phyloP scores from a whole-genome alignment of 148 eudicot genomes.

The Pharnaceum exiguum region DNA sequence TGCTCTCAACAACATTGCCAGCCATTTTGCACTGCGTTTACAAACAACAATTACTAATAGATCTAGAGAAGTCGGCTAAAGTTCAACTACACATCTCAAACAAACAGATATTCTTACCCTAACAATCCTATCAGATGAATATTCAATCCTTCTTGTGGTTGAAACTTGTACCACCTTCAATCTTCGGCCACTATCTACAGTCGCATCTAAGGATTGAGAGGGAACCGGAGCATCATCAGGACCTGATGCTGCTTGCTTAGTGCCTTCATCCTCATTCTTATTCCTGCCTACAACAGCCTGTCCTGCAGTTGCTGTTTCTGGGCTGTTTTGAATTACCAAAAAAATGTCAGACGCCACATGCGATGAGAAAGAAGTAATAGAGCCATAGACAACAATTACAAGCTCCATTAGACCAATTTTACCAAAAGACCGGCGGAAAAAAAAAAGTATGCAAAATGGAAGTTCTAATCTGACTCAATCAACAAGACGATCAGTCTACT shows the following conservation, averaged over 20 bases:
- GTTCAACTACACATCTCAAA: not conserved
- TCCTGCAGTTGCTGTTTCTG: conserved; percentile 19
- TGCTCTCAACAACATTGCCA: conserved; percentile 21
- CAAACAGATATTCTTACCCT: conserved; percentile 29
- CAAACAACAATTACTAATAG: not conserved
- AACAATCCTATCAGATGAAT: conserved; percentile 35
- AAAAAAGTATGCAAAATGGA: too few relatives aligned
- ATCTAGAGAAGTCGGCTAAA: not conserved
- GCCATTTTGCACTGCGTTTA: conserved; percentile 34
- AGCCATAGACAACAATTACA: too few relatives aligned
- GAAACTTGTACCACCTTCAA: conserved; percentile 32
- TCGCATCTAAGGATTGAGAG: conserved; percentile 23
- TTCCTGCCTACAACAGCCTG: conserved; percentile 22
- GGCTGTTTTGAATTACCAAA: conserved; percentile 27
- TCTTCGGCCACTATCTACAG: conserved; percentile 27
- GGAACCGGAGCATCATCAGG: conserved; percentile 33
- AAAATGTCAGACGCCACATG: not conserved
- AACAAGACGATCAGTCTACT: too few relatives aligned
- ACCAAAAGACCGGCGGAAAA: too few relatives aligned
- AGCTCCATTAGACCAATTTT: too few relatives aligned
- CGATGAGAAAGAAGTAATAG: not conserved
- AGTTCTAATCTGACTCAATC: too few relatives aligned
- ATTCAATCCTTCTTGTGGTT: conserved; percentile 33
- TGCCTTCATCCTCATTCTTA: conserved; percentile 23
- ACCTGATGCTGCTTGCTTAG: conserved; percentile 20